phyloP scores from a whole-genome alignment of 306 rosid species.

The Delonix regia region DNA sequence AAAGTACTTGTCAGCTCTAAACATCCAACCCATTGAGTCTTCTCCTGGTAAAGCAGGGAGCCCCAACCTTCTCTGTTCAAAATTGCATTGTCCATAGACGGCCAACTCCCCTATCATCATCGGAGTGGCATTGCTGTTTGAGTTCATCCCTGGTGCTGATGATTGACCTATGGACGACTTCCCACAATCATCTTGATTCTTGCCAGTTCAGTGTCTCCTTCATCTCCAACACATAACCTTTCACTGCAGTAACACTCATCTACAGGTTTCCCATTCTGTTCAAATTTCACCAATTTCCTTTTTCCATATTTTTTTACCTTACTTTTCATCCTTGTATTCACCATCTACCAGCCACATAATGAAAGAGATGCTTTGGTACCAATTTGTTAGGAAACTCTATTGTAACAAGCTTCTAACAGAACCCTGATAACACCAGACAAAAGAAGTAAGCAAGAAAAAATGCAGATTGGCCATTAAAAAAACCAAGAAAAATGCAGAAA shows the following conservation, averaged over 20 bases:
- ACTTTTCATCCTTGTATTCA: too few species aligned
- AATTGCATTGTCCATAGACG: not conserved
- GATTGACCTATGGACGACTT: not conserved
- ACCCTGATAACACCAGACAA: not conserved
- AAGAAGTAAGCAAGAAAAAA: not conserved
- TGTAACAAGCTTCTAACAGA: not conserved
- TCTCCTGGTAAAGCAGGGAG: not conserved
- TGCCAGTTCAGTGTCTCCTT: too few species aligned
- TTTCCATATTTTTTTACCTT: too few species aligned
- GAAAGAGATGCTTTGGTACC: not conserved
- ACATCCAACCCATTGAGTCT: not conserved
- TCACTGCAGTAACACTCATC: too few species aligned
- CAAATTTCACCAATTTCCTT: too few species aligned
- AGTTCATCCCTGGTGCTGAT: too few species aligned
- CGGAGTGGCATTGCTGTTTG: not conserved
- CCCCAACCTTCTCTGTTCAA: not conserved
- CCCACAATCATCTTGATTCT: not conserved
- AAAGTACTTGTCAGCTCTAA: not conserved
- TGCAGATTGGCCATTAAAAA: too few species aligned
- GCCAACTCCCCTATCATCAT: not conserved
- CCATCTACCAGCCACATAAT: too few species aligned
- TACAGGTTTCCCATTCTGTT: too few species aligned
- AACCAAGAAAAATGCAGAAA: not conserved
- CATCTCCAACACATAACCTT: too few species aligned
- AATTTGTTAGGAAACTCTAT: not conserved